A percentile compares a stretch with the other conserved stretches of the same genome.
These are phyloP conservation scores for Tolypocladium tundrense DNA, from an alignment of 2,329 filamentous ascomycete species.

Conservation along the genomic window DNA sequence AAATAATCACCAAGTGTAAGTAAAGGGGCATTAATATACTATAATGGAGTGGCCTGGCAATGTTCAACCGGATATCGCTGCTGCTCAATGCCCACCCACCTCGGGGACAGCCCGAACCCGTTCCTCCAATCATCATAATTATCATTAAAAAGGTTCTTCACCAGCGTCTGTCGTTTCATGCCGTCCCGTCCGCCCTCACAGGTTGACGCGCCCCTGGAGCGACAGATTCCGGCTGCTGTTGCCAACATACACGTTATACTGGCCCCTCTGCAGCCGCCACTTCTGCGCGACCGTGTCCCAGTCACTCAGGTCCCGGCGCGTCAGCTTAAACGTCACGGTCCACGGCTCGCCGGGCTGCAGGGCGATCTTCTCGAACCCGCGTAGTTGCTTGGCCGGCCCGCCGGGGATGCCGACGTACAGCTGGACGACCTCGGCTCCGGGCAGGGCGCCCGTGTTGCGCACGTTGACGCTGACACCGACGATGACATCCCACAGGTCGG, in stretches of 20 bases:
- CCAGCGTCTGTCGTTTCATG: background rate
- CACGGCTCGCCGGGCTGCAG: conserved; percentile 33
- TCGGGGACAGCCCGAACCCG: background rate
- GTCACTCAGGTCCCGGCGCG: conserved; percentile 53
- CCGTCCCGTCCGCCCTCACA: background rate
- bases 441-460: conserved; percentile 29
- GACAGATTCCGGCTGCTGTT: conserved; percentile 35
- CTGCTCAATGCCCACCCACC: background rate
- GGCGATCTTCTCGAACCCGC: conserved; percentile 54
- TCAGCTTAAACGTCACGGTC: conserved; percentile 42
- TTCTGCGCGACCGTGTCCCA: conserved; percentile 54
- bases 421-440: conserved; percentile 37
- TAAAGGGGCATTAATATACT: background rate
- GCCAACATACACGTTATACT: conserved; percentile 34
- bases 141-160: background rate
- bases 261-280: conserved; percentile 42
- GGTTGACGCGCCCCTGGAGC: conserved; percentile 24
- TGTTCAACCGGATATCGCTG: background rate
- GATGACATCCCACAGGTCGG: conserved; percentile 37
- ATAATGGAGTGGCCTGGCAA: background rate
- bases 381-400: conserved; percentile 46
- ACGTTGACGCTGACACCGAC: conserved; percentile 27
- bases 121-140: background rate
- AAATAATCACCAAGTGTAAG: background rate
- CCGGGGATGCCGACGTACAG: conserved; percentile 37